Evolutionary conservation across 2,329 filamentous ascomycete species (phyloP).

Genomic region (Colletotrichum tabaci): DNA sequence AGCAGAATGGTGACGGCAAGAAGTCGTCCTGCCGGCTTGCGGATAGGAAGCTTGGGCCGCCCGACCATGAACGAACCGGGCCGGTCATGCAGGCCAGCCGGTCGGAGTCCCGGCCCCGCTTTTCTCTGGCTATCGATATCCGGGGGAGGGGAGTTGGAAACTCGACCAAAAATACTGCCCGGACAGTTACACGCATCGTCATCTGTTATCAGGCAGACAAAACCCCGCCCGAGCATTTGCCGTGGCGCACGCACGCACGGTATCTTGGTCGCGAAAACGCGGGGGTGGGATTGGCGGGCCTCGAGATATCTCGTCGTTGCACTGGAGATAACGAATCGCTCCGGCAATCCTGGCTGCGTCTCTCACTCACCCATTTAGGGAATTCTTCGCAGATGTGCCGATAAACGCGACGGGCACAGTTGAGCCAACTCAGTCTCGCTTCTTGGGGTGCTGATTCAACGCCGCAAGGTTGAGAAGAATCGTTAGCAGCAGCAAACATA

Average conservation of each 20-base stretch:
- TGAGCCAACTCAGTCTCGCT: not conserved
- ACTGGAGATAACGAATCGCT: conserved; percentile 16
- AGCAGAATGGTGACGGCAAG: not conserved
- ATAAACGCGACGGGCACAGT: conserved; percentile 18
- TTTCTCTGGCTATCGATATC: conserved; percentile 1
- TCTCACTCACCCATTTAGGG: not conserved
- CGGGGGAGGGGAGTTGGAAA: not conserved
- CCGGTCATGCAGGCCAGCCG: conserved; percentile 12
- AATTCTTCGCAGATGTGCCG: not conserved
- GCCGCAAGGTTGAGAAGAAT: not conserved
- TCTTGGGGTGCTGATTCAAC: not conserved
- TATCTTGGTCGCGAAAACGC: conserved; percentile 16
- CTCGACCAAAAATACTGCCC: not conserved
- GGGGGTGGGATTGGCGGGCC: conserved; percentile 9
- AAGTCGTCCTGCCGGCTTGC: conserved; percentile 1
- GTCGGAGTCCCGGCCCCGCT: conserved; percentile 11
- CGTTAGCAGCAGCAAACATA: not conserved
- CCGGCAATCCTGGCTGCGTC: not conserved
- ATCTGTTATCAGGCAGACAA: not conserved
- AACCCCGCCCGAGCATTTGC: not conserved
- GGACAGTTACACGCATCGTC: not conserved
- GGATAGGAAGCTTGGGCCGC: not conserved
- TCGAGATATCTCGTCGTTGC: conserved; percentile 12
- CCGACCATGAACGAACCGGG: not conserved
- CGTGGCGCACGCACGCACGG: no score